A percentile compares a stretch with the other conserved stretches of the same genome.
Conservation (phyloP, 2,329 filamentous ascomycete species). For the Venturia nashicola region DNA sequence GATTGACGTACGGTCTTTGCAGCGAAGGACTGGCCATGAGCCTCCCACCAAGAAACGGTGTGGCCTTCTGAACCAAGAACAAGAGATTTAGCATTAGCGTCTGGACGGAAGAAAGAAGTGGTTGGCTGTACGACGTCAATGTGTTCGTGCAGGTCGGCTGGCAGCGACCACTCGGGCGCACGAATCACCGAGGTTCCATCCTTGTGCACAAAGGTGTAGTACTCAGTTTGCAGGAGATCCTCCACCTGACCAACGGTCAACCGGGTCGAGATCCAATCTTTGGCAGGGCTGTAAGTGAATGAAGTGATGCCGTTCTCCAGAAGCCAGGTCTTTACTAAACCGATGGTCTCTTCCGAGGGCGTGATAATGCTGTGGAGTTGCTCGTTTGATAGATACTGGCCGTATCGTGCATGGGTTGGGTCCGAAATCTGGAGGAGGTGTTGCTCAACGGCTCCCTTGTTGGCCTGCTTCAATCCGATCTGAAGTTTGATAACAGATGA, state of each 20-base stretch:
- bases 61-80: not conserved
- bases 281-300: slow-evolving; percentile 37
- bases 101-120: slow-evolving; percentile 42
- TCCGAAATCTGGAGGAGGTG: slow-evolving; percentile 47
- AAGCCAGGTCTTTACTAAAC: slow-evolving; percentile 47
- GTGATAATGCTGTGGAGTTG: slow-evolving; percentile 45
- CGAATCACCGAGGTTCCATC: slow-evolving; percentile 41
- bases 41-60: not conserved
- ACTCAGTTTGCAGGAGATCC: slow-evolving; percentile 37
- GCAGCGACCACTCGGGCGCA: slow-evolving; percentile 46
- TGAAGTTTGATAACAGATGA: slow-evolving; percentile 40
- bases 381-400: slow-evolving; percentile 48
- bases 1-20: not conserved
- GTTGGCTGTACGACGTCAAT: slow-evolving; percentile 50
- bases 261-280: slow-evolving; percentile 44
- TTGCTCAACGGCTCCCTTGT: slow-evolving; percentile 42
- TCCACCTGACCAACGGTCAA: slow-evolving; percentile 41
- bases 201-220: slow-evolving; percentile 41
- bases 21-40: not conserved
- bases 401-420: slow-evolving; percentile 46
- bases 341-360: slow-evolving; percentile 39
- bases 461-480: slow-evolving; percentile 46
- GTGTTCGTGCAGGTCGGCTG: slow-evolving; percentile 42
- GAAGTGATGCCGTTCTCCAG: slow-evolving; percentile 36
- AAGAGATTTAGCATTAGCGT: slow-evolving; percentile 16